Conservation (phyloP, 2,329 filamentous ascomycete species). For the Phoma herbarum region DNA sequence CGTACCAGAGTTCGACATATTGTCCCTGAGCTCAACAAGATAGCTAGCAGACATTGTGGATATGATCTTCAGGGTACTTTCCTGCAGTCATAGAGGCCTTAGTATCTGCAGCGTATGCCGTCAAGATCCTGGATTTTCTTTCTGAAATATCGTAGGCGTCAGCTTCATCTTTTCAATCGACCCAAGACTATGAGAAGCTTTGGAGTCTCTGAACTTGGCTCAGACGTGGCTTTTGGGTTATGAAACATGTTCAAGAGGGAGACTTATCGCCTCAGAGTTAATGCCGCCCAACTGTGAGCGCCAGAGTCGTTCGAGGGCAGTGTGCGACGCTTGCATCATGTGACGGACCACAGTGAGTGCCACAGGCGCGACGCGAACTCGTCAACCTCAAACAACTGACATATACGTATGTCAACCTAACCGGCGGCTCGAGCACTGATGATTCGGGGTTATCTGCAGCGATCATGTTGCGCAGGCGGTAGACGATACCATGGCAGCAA, state of each 20-base stretch:
- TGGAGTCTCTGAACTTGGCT: not conserved
- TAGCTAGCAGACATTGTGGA: not conserved
- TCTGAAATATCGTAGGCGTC: not conserved
- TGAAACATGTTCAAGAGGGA: not conserved
- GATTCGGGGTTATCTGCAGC: no score
- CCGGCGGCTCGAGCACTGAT: not conserved
- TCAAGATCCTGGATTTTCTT: not conserved
- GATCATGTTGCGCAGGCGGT: not conserved
- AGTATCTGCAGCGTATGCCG: not conserved
- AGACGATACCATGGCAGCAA: not conserved
- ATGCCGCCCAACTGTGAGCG: not conserved
- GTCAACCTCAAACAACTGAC: constrained; percentile 2
- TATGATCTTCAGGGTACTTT: not conserved
- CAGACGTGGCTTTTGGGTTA: not conserved
- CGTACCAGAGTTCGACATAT: not conserved
- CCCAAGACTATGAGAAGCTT: not conserved
- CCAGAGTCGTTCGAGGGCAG: not conserved
- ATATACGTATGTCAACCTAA: not conserved
- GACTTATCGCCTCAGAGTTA: no score
- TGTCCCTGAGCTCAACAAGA: not conserved
- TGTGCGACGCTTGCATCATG: constrained; percentile 10
- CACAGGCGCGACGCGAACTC: constrained; percentile 6
- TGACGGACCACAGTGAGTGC: constrained; percentile 6
- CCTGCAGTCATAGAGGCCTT: not conserved
- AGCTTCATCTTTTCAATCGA: not conserved